Evolutionary conservation across 495 filamentous ascomycete genomes (phyloP), one percentile per base, ranked within the genome.

Genomic region (Penicillium longicatenatum): DNA sequence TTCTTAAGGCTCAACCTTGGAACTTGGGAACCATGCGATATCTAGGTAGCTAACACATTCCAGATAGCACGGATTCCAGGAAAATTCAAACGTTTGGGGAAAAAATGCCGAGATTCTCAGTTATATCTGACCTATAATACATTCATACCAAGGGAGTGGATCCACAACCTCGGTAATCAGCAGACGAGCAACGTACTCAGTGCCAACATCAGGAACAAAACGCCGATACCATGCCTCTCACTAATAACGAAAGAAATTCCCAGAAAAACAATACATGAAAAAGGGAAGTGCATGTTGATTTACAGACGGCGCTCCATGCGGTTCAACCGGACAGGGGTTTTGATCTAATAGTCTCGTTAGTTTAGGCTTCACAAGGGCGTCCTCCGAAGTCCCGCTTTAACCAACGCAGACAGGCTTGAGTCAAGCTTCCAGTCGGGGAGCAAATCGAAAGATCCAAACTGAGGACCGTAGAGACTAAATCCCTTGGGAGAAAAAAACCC

Each of bases 321-420:
- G 77, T 98, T 98, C 68, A 97, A 73, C 69, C 85, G 91, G 71
- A 78, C 82, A 22, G 91, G 86, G 21, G 84, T 94, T 70, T 80
- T 74, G 70, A 88, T 94, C 84, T 92, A 62, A 11, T 46, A 10
- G 9, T n/a, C 14, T 29, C 1, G 45, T 63, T 57, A 63, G 54
- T 22, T n/a, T 20, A 14, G 19, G 39, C 6, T 11, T 24, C 57
- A 41, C 21, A 57, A 35, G 12, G 1, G 3, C 2, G 31, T 10
- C 1, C 31, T 10, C 31, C 10, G 1, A 12, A 35, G 12, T 35
- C 12, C 10, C 31, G 31, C 31, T 35, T 26, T 26, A 6, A 6
- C 9, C 49, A 19, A 7, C 21, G 4, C 6, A 19, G 21, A n/a
- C 6, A n/a, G 7, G 42, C 19, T 21, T 20, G 3, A 4, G 26